phyloP scores from a whole-genome alignment of 2,329 filamentous ascomycete species.

The Emydomyces testavorans region DNA sequence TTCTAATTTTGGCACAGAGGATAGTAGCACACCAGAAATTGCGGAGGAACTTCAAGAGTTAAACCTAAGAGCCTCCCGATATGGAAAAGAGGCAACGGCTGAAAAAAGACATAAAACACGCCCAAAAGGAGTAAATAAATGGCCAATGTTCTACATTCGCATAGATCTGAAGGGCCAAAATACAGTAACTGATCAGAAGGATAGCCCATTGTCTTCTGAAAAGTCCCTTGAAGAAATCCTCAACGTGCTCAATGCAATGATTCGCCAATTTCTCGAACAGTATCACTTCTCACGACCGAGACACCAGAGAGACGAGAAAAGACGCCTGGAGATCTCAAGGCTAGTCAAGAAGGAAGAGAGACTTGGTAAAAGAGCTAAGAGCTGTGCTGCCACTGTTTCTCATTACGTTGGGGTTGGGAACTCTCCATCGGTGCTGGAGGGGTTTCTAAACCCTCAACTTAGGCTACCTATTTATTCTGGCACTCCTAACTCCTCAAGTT shows the following conservation, averaged over 20 bases:
- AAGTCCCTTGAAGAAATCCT: conserved; percentile 45
- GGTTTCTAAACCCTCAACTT: conserved; percentile 20
- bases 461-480: conserved; percentile 25
- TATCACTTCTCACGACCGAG: conserved; percentile 53
- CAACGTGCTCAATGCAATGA: conserved; percentile 56
- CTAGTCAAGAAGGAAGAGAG: background rate
- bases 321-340: background rate
- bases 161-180: conserved; percentile 38
- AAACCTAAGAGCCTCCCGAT: conserved; percentile 25
- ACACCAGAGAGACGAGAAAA: conserved; percentile 7
- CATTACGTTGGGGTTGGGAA: background rate
- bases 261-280: conserved; percentile 62
- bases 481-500: conserved; percentile 5
- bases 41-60: conserved; percentile 29
- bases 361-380: conserved; percentile 5
- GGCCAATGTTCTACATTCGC: conserved; percentile 81
- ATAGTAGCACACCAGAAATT: conserved; percentile 23
- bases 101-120: conserved; percentile 38
- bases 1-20: conserved; percentile 64
- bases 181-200: conserved; percentile 33
- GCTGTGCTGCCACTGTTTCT: background rate
- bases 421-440: conserved; percentile 17
- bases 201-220: conserved; percentile 24
- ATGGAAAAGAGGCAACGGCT: conserved; percentile 3
- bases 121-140: conserved; percentile 59